Evolutionary conservation across 805 yeast species (phyloP), one percentile per base, ranked within the genome.

Genomic region (Candida silvicultrix): DNA sequence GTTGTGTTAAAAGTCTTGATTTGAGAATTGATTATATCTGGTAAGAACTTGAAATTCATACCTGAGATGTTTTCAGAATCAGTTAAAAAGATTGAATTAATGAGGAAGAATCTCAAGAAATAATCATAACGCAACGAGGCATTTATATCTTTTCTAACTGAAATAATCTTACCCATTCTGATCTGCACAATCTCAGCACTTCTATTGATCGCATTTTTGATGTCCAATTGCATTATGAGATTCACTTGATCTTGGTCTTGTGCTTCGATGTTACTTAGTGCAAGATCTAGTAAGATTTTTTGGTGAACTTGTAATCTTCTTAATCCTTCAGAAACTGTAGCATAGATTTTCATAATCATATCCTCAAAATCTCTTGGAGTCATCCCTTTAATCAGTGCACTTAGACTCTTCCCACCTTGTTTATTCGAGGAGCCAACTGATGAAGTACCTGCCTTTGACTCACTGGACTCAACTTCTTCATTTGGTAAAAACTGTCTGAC

Each of bases 31-130:
- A 89, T 64, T 56, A 81, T 77, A 46, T 82, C 87, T 44, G 83
- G 78, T 25, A 92, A 66, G n/a, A 78, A 81, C 23, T 74, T 71
- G 44, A 51, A 55, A 0, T 79, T 72, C 14, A 74, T 63, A 0
- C 95, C 96, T 5, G 89, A 81, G 5, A 90, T 76, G 14, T 80
- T 71, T 62, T 94, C 98, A 62, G 96, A 87, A 58, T 89, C 96
- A 41, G 77, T 78, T 38, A 89, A 69, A 59, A 90, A 90, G 20
- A 83, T 70, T 0, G 83, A 77, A 46, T 81, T 79, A 14, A 85
- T 67, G 3, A 84, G 70, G 62, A 81, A 88, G 43, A 88, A 74
- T 48, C 80, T 69, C 41, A 87, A 57, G 65, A 89, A 90, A 52
- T 74, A 77, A n/a, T 75, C 74, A 9, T 78, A 69, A 3, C 83